A percentile compares a stretch with the other conserved stretches of the same genome.
Conservation (phyloP, 768 basidiomycete genomes). For the Xanthoconium purpureum region DNA sequence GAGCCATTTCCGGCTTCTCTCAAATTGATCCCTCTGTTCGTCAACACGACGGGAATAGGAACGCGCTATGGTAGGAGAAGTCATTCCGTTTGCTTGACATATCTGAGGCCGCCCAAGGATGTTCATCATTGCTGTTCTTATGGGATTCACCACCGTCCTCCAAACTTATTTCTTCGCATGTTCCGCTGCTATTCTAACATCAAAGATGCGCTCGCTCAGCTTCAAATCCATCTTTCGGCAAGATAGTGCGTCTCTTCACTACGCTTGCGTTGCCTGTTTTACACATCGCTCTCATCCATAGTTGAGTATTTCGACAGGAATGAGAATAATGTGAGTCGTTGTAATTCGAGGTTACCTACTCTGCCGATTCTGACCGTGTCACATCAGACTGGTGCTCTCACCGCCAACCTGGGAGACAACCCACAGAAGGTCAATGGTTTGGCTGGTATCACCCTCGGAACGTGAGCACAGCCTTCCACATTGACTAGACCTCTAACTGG, state of each 20-base stretch:
- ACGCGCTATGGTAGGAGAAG: conserved; percentile 55
- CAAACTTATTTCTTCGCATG: conserved; percentile 73
- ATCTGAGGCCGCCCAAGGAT: conserved; percentile 43
- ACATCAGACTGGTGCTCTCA: conserved; percentile 70
- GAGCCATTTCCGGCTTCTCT: conserved; percentile 59
- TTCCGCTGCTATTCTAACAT: conserved; percentile 67
- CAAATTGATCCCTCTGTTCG: conserved; percentile 37
- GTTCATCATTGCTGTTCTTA: conserved; percentile 75
- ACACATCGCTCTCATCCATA: conserved; percentile 22
- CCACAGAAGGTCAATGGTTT: conserved; percentile 88
- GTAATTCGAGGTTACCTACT: neutral
- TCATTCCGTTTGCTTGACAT: conserved; percentile 2
- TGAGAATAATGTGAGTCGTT: conserved; percentile 60
- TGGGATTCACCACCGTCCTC: conserved; percentile 54
- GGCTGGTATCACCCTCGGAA: conserved; percentile 83
- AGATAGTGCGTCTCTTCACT: conserved; percentile 53
- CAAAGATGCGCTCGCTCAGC: conserved; percentile 63
- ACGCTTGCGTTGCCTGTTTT: neutral
- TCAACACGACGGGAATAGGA: conserved; percentile 59
- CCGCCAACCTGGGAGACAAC: conserved; percentile 75
- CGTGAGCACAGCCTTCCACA: conserved; percentile 38
- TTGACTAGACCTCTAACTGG: neutral
- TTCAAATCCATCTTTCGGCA: conserved; percentile 85
- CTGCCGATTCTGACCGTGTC: neutral
- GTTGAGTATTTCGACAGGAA: conserved; percentile 89